Base-by-base conservation (phyloP, 345 rosid genomes). In the Corchorus olitorius region DNA sequence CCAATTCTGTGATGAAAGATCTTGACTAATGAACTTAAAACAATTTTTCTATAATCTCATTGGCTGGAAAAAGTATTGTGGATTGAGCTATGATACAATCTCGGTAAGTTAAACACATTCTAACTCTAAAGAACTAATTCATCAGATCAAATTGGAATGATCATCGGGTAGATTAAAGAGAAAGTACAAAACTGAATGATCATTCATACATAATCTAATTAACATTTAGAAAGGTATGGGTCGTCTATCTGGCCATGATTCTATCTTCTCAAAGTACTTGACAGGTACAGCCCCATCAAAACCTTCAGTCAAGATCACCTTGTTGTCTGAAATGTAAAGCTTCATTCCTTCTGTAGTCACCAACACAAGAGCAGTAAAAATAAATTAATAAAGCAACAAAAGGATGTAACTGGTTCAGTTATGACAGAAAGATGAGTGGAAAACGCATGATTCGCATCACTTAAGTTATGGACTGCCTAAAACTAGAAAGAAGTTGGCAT, bases 261-360 rank as follows among this genome's bases (percentile, higher is more conserved):
- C 92, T 6, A 91, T 90, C 88, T 89, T 91, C 66, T 90, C 87
- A 3, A 95, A 87, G 84, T 84, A 95, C 58, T 85, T 80, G 7
- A 79, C 87, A 4, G 97, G 97, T 41, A 93, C 91, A 3, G 87
- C 86, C 60, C 99, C 99, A 72, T 91, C 87, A 59, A 92, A 88
- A 59, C 99, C 99, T 84, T 95, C 98, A 2, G 97, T 93, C 83
- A 95, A 77, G 50, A 93, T 85, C 85, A 95, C 99, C 81, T 78
- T 83, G 76, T 95, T 95, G 79, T 95, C 98, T 6, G 99, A 93
- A 59, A 95, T 80, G 84, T 92, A 95, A 52, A 95, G 80, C 77
- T 90, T 87, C 89, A 92, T 89, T 63, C 98, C 98, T 43, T 89
- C 99, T 95, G 82, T 49, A 50, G 15, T 70, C 60, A 70, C 52